These are phyloP conservation scores for Mucor sp. DNA, from an alignment of 371 early-diverging fungal genomes.

Conservation along the genomic window DNA sequence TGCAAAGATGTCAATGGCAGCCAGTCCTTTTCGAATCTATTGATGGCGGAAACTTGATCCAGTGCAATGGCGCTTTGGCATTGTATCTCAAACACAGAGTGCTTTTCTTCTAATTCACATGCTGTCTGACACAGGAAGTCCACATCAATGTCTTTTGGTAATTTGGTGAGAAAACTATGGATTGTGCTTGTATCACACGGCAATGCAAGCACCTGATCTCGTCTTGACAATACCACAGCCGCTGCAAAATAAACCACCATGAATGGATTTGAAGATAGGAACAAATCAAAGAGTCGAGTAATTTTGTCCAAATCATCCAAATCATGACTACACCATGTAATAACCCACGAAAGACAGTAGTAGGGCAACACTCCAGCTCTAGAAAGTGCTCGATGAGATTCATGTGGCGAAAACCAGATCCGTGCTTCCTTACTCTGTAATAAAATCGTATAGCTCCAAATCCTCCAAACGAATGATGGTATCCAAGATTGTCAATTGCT, in stretches of 20 bases:
- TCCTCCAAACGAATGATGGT: slow-evolving; percentile 57
- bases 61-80: slow-evolving; percentile 40
- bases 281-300: slow-evolving; percentile 75
- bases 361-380: slow-evolving; percentile 73
- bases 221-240: slow-evolving; percentile 58
- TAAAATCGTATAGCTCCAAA: slow-evolving; percentile 46
- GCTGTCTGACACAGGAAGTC: slow-evolving; percentile 43
- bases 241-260: slow-evolving; percentile 78
- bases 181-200: slow-evolving; percentile 57
- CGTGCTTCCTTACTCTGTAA: slow-evolving; percentile 41
- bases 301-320: slow-evolving; percentile 56
- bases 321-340: slow-evolving; percentile 90
- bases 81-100: slow-evolving; percentile 46
- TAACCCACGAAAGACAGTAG: slow-evolving; percentile 82
- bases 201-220: slow-evolving; percentile 44
- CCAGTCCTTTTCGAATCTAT: slow-evolving; percentile 31
- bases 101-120: slow-evolving; percentile 38
- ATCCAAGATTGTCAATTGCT: slow-evolving; percentile 57
- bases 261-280: slow-evolving; percentile 71
- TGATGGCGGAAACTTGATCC: slow-evolving; percentile 35
- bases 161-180: slow-evolving; percentile 60
- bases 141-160: slow-evolving; percentile 51
- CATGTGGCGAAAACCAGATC: no score
- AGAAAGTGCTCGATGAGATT: not conserved
- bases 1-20: not conserved